Evolutionary conservation across 495 filamentous ascomycete genomes (phyloP), one percentile per base, ranked within the genome.

Genomic region (Talaromyces thailandensis): DNA sequence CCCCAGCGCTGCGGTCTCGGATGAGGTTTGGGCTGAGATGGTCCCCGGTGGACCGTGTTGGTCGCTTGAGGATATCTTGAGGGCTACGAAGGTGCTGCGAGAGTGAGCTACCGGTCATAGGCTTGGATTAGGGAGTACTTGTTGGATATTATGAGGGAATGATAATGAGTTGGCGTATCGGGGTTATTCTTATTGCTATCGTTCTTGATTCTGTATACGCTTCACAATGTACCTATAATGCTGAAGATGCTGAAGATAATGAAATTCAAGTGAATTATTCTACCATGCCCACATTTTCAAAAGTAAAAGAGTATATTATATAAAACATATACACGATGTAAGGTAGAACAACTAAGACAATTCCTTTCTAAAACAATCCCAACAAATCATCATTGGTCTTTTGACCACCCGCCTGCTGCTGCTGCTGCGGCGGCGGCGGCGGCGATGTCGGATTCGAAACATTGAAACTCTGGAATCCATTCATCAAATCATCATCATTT

Each of bases 351-450:
- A 11, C 45, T 52, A 52, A 61, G 3, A 28, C 25, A 26, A 51
- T 4, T 28, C 12, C 6, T 35, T 29, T 43, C 67, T 85, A 97
- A 74, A 96, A 96, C 71, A 98, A 77, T 23, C 90, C 91, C 73
- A 98, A 71, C 61, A 98, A 82, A 75, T 98, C 94, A 66, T 97
- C 91, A 70, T 88, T 94, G 45, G 85, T 85, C 69, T 87, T 88
- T 71, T 86, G 87, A 23, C 51, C 35, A 56, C 73, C 70, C 23
- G 65, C 67, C 56, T 64, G 12, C 70, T 29, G 62, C 24, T 37
- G 40, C 60, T 29, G 62, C 24, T 48, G 40, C 68, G 53, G 28
- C 68, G 53, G 28, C 58, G 60, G 68, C 73, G 5, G 85, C 43
- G 43, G 43, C 7, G 43, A 48, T 48, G 43, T 48, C n/a, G 43